phyloP scores from a whole-genome alignment of 1,284 basidiomycete genomes.

The Testicularia cyperi region DNA sequence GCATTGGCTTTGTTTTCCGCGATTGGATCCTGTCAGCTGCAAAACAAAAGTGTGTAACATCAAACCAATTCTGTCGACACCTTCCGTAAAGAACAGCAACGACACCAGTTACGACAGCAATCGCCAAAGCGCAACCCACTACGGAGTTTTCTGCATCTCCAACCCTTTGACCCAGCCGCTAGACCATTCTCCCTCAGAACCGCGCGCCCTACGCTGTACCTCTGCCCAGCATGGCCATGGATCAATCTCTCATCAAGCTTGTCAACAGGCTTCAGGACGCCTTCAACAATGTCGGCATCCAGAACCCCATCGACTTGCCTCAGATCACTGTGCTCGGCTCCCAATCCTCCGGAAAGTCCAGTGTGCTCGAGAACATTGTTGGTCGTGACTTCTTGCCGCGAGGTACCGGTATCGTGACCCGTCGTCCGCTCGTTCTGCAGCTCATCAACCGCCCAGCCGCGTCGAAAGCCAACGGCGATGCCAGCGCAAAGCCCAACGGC shows the following conservation, averaged over 20 bases:
- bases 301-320: slow-evolving; percentile 65
- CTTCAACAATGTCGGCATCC: slow-evolving; percentile 61
- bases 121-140: no score
- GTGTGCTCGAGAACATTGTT: slow-evolving; percentile 73
- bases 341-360: slow-evolving; percentile 66
- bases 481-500: slow-evolving; percentile 18
- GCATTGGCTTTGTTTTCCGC: no score
- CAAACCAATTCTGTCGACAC: no score
- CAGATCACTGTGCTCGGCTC: slow-evolving; percentile 63
- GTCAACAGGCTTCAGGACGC: slow-evolving; percentile 86
- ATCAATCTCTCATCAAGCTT: slow-evolving; percentile 80
- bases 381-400: slow-evolving; percentile 84
- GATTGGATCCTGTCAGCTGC: no score
- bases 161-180: no score
- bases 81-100: no score
- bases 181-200: no score
- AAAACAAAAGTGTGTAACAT: no score
- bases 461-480: slow-evolving; percentile 18
- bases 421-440: slow-evolving; percentile 90
- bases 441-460: slow-evolving; percentile 73
- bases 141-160: not conserved
- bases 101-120: no score
- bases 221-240: slow-evolving; percentile 44
- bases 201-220: no score
- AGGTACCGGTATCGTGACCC: slow-evolving; percentile 89